Base-by-base conservation (phyloP, 768 basidiomycete genomes). In the Suillus placidus region DNA sequence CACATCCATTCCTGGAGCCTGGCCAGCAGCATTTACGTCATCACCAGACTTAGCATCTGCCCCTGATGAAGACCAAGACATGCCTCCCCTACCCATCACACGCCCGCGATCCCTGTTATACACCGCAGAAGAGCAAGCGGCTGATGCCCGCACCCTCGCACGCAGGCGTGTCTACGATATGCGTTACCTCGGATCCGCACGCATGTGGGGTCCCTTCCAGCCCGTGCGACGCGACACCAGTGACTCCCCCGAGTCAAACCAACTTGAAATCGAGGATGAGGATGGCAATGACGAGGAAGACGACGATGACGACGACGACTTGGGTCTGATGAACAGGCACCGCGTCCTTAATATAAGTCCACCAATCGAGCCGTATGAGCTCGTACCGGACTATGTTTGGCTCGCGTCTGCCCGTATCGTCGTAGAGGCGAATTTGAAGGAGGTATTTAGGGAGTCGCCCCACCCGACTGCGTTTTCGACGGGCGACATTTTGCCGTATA, bases 391-490 rank as follows among this genome's bases (percentile, higher is more conserved):
- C 68, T 88, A 86, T 72, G 74, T 76, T 2, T 87, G 79, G 73
- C 80, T 87, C 14, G 78, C 84, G 3, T 82, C 84, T 16, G 85
- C 78, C 10, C 80, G 87, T 14, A 74, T 82, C 30, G 75, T 86
- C 12, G 78, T 87, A 18, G 86, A 88, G 68, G 78, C 80, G 38
- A 88, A 87, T 65, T 62, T 87, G 65, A 77, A 74, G 13, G 84
- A 85, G 13, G 60, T 78, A 4, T 76, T 81, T 35, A 68, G 63
- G 6, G 34, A 20, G 61, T 42, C 37, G 18, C 49, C 47, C 20
- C 3, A 12, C 51, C 64, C n/a, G 23, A 47, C 16, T 35, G 30
- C 40, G 9, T 45, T 40, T 18, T 43, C 62, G 55, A 43, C 9
- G 16, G n/a, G 52, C 12, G 72, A 76, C 13, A 64, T 80, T 18